Conservation (phyloP, 176 grass and related monocot species). For the Ampelocalamus luodianensis region DNA sequence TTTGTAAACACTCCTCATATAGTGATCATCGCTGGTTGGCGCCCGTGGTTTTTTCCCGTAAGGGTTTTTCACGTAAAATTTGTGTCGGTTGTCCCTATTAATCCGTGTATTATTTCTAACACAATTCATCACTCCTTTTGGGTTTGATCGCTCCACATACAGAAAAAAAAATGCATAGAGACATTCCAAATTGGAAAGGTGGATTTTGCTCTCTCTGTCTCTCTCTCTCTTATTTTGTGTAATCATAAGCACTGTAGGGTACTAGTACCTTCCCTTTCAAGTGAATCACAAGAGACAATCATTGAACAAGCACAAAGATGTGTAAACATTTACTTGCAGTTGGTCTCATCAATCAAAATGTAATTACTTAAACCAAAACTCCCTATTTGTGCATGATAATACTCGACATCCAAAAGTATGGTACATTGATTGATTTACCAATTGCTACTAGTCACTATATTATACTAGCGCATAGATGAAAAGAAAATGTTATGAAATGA, state of each 20-base stretch:
- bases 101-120: no score
- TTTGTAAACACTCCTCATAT: no score
- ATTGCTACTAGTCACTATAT: not conserved
- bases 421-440: not conserved
- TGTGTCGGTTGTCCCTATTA: no score
- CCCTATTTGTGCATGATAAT: not conserved
- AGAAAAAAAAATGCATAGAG: no score
- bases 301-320: not conserved
- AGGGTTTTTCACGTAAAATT: no score
- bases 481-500: not conserved
- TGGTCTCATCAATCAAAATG: not conserved
- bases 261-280: not conserved
- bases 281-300: not conserved
- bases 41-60: no score
- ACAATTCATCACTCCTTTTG: no score
- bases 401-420: not conserved
- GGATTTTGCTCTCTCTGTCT: no score
- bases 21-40: no score
- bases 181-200: no score
- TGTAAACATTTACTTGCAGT: not conserved
- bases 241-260: not conserved
- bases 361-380: not conserved
- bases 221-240: not conserved
- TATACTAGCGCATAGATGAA: not conserved
- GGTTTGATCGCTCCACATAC: no score